These are phyloP conservation scores for Odontarrhena argentea DNA, from an alignment of 345 rosid species.

Conservation along the genomic window DNA sequence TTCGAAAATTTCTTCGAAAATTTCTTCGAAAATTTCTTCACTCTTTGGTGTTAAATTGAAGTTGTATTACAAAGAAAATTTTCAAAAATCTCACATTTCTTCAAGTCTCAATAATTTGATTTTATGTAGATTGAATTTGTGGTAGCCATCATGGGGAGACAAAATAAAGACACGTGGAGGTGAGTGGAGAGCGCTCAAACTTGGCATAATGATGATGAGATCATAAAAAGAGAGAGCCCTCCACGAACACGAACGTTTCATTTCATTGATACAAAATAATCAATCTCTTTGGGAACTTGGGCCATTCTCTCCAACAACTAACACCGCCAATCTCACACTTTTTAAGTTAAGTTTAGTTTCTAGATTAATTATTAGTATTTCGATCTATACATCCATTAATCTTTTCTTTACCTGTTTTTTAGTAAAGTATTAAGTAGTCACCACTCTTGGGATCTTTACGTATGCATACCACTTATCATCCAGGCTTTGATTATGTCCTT, in stretches of 20 bases:
- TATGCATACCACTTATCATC: not conserved
- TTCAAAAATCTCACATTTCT: not conserved
- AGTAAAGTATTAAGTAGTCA: not conserved
- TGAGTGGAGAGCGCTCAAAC: constrained; percentile 46
- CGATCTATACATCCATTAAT: not conserved
- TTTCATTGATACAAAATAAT: constrained; percentile 47
- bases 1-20: too few species aligned
- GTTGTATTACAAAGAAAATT: too few species aligned
- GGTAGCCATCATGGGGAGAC: constrained; percentile 15
- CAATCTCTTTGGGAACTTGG: constrained; percentile 97
- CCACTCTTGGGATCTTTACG: constrained; percentile 17
- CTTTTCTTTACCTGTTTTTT: constrained; percentile 13
- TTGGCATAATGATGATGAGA: constrained; percentile 48
- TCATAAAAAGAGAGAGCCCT: constrained; percentile 42
- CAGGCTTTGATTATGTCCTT: too few species aligned
- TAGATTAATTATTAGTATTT: constrained; percentile 2
- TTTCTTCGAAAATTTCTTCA: too few species aligned
- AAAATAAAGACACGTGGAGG: constrained; percentile 44
- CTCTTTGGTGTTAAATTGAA: too few species aligned
- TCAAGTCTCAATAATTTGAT: not conserved
- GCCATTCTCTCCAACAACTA: constrained; percentile 56
- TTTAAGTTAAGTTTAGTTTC: constrained; percentile 22
- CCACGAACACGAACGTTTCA: constrained; percentile 44
- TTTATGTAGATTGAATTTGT: constrained; percentile 1
- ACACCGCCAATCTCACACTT: constrained; percentile 37